phyloP scores from a whole-genome alignment of 2,329 filamentous ascomycete species.

The Pestalotiopsis sp. region DNA sequence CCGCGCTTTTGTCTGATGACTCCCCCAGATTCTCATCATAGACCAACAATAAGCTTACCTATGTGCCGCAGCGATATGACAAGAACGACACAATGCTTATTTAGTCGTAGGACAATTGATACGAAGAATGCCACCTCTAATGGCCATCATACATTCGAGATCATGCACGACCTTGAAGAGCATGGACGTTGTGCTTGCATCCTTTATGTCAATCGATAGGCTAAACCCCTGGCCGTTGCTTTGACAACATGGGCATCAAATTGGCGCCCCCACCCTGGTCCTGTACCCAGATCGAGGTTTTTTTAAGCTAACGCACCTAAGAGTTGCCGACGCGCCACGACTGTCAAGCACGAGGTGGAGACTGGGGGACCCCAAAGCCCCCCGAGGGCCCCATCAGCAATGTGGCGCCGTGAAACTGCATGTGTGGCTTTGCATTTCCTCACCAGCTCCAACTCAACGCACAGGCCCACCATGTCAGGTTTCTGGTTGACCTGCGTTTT shows the following conservation, averaged over 20 bases:
- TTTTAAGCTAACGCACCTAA: slow-evolving; percentile 1
- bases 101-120: too few species aligned
- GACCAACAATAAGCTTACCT: too few species aligned
- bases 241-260: slow-evolving; percentile 5
- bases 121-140: too few species aligned
- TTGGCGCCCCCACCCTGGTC: background rate
- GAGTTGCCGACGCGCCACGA: background rate
- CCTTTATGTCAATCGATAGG: background rate
- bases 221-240: slow-evolving; percentile 3
- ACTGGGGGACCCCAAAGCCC: background rate
- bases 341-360: background rate
- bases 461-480: too few species aligned
- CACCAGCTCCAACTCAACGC: too few species aligned
- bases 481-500: background rate
- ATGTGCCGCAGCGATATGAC: too few species aligned
- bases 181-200: background rate
- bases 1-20: background rate
- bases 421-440: background rate
- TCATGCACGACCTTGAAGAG: background rate
- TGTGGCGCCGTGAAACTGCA: background rate
- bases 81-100: too few species aligned
- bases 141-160: too few species aligned
- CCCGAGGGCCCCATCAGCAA: background rate
- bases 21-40: too few species aligned
- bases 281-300: background rate